Evolutionary conservation across 202 grass and related monocot genomes (phyloP).

Genomic region (Sporobolus alterniflorus): DNA sequence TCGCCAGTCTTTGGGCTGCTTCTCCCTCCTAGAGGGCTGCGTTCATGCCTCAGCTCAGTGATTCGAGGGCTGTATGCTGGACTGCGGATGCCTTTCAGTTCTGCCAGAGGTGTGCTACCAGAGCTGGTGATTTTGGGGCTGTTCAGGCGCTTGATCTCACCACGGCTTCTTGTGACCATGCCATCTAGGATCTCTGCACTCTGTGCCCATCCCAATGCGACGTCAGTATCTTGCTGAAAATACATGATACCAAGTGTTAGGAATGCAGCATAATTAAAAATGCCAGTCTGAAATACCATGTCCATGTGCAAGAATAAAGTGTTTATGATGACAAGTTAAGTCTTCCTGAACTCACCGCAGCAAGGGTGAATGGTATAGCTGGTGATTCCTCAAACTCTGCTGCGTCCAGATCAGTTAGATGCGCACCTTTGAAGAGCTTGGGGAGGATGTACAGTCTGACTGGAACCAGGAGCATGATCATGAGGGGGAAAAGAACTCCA

Average conservation of each 20-base stretch:
- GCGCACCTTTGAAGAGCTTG: conserved; percentile 97
- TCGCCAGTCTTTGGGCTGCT: conserved; percentile 54
- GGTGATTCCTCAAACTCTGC: conserved; percentile 92
- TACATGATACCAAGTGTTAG: not conserved
- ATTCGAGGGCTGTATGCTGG: conserved; percentile 78
- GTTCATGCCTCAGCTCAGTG: conserved; percentile 69
- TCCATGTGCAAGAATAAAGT: not conserved
- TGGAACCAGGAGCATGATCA: conserved; percentile 98
- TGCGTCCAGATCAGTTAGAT: conserved; percentile 90
- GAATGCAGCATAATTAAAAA: conserved; percentile 21
- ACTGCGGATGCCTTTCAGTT: conserved; percentile 62
- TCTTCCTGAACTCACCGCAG: conserved; percentile 48
- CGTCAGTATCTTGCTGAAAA: conserved; percentile 77
- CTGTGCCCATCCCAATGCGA: conserved; percentile 48
- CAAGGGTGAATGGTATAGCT: conserved; percentile 79
- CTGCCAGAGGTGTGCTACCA: conserved; percentile 65
- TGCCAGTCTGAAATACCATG: not conserved
- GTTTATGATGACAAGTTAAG: not conserved
- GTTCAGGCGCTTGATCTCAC: conserved; percentile 88
- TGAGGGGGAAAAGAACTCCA: conserved; percentile 94
- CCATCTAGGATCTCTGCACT: conserved; percentile 85
- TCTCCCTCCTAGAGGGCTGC: conserved; percentile 51
- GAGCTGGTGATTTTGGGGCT: conserved; percentile 96
- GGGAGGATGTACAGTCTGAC: conserved; percentile 95
- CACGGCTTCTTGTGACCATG: conserved; percentile 88